These are phyloP conservation scores for Barnettozyma sucrosica DNA, from an alignment of 805 yeast genomes.

Conservation along the genomic window DNA sequence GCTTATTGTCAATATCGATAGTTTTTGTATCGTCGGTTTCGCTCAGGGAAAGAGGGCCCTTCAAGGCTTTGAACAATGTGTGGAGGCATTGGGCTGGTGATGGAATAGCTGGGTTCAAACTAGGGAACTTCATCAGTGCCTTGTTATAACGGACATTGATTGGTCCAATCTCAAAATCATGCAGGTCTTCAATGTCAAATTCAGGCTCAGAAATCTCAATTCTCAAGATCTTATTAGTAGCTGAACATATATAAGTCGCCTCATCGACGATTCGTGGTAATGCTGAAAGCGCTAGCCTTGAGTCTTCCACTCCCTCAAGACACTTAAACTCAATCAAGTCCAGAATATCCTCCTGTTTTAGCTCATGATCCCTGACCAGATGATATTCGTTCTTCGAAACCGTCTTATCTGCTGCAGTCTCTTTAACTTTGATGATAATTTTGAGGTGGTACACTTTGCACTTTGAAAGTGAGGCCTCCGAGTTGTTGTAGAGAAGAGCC, in stretches of 20 bases:
- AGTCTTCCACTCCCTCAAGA: constrained; percentile 15
- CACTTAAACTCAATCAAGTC: constrained; percentile 25
- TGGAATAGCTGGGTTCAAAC: constrained; percentile 35
- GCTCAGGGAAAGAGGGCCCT: constrained; percentile 53
- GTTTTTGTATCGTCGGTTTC: constrained; percentile 45
- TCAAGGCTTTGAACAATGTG: constrained; percentile 57
- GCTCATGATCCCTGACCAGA: constrained; percentile 17
- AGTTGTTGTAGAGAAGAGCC: constrained; percentile 26
- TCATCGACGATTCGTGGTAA: constrained; percentile 38
- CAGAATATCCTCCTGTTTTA: constrained; percentile 25
- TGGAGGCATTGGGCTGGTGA: constrained; percentile 51
- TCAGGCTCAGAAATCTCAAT: constrained; percentile 49
- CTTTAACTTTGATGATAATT: constrained; percentile 30
- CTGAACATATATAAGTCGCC: constrained; percentile 41
- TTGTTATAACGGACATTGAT: constrained; percentile 48
- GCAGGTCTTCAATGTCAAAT: constrained; percentile 42
- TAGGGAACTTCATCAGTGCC: constrained; percentile 26
- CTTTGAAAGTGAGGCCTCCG: constrained; percentile 21
- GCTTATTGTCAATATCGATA: constrained; percentile 45
- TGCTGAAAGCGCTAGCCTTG: constrained; percentile 11
- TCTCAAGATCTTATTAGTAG: constrained; percentile 42
- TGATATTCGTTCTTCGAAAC: constrained; percentile 30
- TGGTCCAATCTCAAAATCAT: constrained; percentile 40
- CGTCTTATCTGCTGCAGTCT: constrained; percentile 1
- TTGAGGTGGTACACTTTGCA: constrained; percentile 30